These are phyloP conservation scores for Aurantiochytrium sp. DNA, from an alignment of 108 stramenopile genomes.

Conservation along the genomic window DNA sequence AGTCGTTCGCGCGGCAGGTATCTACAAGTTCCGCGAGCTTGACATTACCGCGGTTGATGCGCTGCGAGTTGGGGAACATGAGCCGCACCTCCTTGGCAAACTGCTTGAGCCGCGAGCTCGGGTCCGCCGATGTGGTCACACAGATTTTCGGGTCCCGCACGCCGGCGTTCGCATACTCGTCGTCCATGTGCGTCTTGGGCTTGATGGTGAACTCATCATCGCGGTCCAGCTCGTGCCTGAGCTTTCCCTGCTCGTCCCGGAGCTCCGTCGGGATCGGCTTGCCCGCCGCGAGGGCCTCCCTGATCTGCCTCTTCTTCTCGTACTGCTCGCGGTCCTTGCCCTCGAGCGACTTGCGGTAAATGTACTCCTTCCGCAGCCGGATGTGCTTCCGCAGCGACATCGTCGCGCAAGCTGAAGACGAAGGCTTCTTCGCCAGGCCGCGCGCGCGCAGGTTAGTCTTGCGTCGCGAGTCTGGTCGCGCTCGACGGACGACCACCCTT, in stretches of 20 bases:
- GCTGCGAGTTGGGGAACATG: conserved; percentile 83
- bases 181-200: conserved; percentile 68
- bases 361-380: conserved; percentile 92
- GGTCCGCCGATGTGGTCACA: conserved; percentile 92
- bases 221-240: conserved; percentile 64
- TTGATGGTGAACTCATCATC: conserved; percentile 73
- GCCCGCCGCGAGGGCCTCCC: conserved; percentile 69
- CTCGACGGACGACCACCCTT: no score
- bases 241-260: conserved; percentile 72
- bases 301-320: conserved; percentile 80
- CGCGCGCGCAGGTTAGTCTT: no score
- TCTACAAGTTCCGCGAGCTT: conserved; percentile 79
- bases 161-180: conserved; percentile 95
- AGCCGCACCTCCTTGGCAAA: conserved; percentile 97
- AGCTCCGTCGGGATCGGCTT: conserved; percentile 87
- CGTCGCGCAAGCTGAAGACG: background rate
- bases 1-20: conserved; percentile 77
- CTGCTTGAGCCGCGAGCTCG: conserved; percentile 84
- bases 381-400: conserved; percentile 73
- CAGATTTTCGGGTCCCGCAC: conserved; percentile 82
- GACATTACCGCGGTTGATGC: conserved; percentile 90
- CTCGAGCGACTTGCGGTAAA: conserved; percentile 85
- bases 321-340: conserved; percentile 69
- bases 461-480: no score
- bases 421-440: no score